These are phyloP conservation scores for Lepraria neglecta DNA, from an alignment of 495 filamentous ascomycete species.

Conservation along the genomic window DNA sequence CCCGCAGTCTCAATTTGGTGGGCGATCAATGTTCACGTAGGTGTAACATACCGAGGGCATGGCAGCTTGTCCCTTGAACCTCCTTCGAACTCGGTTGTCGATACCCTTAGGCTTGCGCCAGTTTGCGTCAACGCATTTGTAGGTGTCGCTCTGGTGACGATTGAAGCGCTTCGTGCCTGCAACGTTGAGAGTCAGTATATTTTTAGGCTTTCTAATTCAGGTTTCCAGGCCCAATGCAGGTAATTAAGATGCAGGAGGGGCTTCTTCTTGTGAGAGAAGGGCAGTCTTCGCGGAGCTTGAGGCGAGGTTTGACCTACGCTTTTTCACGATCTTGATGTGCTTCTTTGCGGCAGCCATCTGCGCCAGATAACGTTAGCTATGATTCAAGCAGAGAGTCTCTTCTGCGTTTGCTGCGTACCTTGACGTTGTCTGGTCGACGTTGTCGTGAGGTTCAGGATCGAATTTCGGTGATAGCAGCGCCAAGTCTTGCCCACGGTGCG, in stretches of 20 bases:
- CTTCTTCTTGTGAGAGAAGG: not conserved
- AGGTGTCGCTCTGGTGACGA: conserved; percentile 94
- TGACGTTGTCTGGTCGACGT: conserved; percentile 10
- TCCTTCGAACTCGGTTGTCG: conserved; percentile 82
- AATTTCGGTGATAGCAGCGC: conserved; percentile 3
- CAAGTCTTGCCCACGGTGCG: conserved; percentile 9
- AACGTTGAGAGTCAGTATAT: conserved; percentile 22
- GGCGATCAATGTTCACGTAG: not conserved
- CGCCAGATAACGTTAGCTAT: conserved; percentile 6
- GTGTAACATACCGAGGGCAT: conserved; percentile 88
- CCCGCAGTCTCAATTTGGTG: not conserved
- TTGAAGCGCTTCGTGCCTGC: conserved; percentile 82
- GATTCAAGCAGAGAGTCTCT: not conserved
- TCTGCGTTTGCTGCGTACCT: conserved; percentile 7
- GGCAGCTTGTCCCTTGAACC: conserved; percentile 88
- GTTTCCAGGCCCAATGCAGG: not conserved
- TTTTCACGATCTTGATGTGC: conserved; percentile 99
- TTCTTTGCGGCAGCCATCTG: conserved; percentile 99
- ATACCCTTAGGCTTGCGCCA: conserved; percentile 99
- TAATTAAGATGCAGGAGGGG: not conserved
- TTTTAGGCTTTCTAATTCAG: not conserved
- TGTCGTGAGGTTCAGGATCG: not conserved
- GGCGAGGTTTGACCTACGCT: conserved; percentile 63
- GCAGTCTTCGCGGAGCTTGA: not conserved
- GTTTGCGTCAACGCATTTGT: conserved; percentile 75